A percentile compares a stretch with the other conserved stretches of the same genome.
phyloP scores from a whole-genome alignment of 2,329 filamentous ascomycete species.

The Apiospora marii region DNA sequence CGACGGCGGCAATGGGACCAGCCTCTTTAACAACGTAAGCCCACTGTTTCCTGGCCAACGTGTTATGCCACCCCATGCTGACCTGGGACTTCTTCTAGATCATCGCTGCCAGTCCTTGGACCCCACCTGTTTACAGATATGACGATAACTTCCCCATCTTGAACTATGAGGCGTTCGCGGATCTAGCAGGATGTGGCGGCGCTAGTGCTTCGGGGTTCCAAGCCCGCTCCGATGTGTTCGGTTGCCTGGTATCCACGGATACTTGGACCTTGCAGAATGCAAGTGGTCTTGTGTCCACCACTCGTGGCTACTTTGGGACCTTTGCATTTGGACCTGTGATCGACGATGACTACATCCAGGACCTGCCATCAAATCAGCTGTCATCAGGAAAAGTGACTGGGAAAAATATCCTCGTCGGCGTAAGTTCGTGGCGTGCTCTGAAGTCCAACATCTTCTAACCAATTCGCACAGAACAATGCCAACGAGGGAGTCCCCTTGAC shows the following conservation, averaged over 20 bases:
- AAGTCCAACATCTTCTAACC: neutral
- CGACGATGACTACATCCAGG: constrained; percentile 44
- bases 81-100: constrained; percentile 29
- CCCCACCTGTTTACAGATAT: constrained; percentile 36
- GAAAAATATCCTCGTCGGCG: constrained; percentile 42
- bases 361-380: constrained; percentile 42
- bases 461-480: constrained; percentile 40
- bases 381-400: constrained; percentile 7
- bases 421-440: constrained; percentile 37
- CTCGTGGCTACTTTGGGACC: constrained; percentile 35
- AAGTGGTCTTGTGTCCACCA: constrained; percentile 41
- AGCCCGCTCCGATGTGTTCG: constrained; percentile 34
- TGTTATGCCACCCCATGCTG: constrained; percentile 41
- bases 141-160: constrained; percentile 33
- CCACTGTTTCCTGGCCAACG: neutral
- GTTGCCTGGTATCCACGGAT: constrained; percentile 46
- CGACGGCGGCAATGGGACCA: constrained; percentile 51
- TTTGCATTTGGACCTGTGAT: constrained; percentile 50
- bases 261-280: constrained; percentile 45
- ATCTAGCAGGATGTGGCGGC: constrained; percentile 43
- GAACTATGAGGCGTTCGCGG: constrained; percentile 44
- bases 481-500: constrained; percentile 49
- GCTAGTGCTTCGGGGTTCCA: constrained; percentile 34
- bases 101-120: constrained; percentile 38
- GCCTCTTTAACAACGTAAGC: constrained; percentile 51